Evolutionary conservation across 2,329 filamentous ascomycete genomes (phyloP).

Genomic region (Sclerotinia glacialis): DNA sequence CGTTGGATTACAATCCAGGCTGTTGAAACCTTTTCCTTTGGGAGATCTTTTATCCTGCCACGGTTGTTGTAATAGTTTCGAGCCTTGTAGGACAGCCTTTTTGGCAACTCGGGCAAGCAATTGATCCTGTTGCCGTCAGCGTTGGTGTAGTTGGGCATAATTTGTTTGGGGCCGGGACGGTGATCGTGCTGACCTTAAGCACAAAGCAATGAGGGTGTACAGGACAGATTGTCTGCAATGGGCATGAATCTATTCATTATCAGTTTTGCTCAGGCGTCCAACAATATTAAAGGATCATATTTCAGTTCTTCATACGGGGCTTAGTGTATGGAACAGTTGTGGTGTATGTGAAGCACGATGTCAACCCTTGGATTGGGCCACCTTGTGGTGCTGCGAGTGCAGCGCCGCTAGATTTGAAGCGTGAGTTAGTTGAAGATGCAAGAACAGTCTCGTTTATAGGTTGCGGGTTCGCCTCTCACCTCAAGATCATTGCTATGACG

Average conservation of each 20-base stretch:
- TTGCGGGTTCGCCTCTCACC: neutral
- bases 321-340: conserved; percentile 7
- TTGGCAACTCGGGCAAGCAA: conserved; percentile 26
- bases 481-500: neutral
- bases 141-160: conserved; percentile 30
- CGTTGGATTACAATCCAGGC: neutral
- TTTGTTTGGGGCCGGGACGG: conserved; percentile 24
- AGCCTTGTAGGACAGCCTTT: conserved; percentile 24
- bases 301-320: neutral
- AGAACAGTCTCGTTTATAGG: neutral
- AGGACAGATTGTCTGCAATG: conserved; percentile 21
- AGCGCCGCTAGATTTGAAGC: conserved; percentile 15
- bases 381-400: conserved; percentile 20
- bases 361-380: conserved; percentile 18
- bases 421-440: neutral
- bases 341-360: conserved; percentile 25
- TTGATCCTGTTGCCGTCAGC: conserved; percentile 26
- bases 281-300: neutral
- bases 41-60: neutral
- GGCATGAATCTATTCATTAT: conserved; percentile 24
- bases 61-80: conserved; percentile 24
- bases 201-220: conserved; percentile 25
- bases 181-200: conserved; percentile 15
- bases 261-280: neutral
- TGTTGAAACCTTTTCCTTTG: neutral